phyloP scores from a whole-genome alignment of 495 filamentous ascomycete species.

The Bacidia rubella region DNA sequence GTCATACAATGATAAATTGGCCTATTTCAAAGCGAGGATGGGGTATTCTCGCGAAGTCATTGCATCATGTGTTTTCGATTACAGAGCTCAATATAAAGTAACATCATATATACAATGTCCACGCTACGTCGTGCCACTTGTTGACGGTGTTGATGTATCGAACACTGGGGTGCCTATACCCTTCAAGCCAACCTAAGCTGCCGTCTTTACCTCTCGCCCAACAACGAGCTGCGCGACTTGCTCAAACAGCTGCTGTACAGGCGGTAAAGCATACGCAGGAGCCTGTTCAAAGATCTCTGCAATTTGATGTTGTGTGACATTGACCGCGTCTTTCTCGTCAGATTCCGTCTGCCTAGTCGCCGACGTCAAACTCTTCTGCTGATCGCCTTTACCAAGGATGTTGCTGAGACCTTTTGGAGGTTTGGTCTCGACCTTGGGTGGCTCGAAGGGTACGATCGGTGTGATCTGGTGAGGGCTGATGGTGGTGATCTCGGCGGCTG shows the following conservation, averaged over 20 bases:
- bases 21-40: too few species aligned
- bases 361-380: constrained; percentile 29
- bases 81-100: too few species aligned
- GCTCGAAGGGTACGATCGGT: constrained; percentile 30
- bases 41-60: too few species aligned
- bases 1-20: too few species aligned
- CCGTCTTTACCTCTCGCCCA: neutral
- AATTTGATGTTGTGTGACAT: constrained; percentile 51
- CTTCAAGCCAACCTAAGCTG: neutral
- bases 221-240: constrained; percentile 32
- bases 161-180: too few species aligned
- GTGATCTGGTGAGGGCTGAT: constrained; percentile 33
- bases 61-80: too few species aligned
- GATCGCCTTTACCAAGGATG: constrained; percentile 34
- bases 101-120: too few species aligned
- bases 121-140: too few species aligned
- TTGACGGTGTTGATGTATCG: too few species aligned
- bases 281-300: constrained; percentile 60
- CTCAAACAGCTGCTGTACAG: constrained; percentile 65
- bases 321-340: constrained; percentile 31
- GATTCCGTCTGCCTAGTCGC: constrained; percentile 12
- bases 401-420: constrained; percentile 35
- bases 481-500: constrained; percentile 42
- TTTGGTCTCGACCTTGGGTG: constrained; percentile 27
- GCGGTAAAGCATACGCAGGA: constrained; percentile 62